A percentile compares a stretch with the other conserved stretches of the same genome.
Evolutionary conservation across 208 protist genomes (phyloP).

Genomic region (Acanthamoeba healyi): DNA sequence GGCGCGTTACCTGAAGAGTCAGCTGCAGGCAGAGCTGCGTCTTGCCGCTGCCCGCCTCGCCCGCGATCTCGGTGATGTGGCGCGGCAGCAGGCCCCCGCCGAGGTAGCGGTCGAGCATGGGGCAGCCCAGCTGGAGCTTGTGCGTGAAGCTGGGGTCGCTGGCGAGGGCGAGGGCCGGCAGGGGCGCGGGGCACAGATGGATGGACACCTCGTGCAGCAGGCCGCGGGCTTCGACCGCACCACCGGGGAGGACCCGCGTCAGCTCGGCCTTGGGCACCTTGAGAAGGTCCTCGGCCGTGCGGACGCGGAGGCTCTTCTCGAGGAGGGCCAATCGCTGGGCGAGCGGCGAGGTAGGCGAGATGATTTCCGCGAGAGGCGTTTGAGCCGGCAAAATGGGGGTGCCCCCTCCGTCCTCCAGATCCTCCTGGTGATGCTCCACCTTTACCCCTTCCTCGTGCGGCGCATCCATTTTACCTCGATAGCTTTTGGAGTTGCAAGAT

Average conservation of each 20-base stretch:
- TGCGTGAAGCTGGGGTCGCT: not conserved
- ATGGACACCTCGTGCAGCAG: constrained; percentile 43
- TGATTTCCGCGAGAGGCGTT: not conserved
- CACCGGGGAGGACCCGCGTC: not conserved
- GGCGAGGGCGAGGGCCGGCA: not conserved
- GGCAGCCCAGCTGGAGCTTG: constrained; percentile 77
- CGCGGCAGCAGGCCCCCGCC: constrained; percentile 81
- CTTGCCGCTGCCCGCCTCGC: constrained; percentile 85
- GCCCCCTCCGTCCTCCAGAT: not conserved
- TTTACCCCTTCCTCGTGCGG: not conserved
- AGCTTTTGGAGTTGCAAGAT: not conserved
- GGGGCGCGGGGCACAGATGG: not conserved
- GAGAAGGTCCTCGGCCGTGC: constrained; percentile 54
- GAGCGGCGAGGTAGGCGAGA: not conserved
- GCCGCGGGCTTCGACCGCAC: not conserved
- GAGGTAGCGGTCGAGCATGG: constrained; percentile 76
- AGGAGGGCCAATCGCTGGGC: not conserved
- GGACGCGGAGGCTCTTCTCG: not conserved
- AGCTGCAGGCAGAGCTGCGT: constrained; percentile 85
- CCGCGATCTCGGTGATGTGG: constrained; percentile 85
- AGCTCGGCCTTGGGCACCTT: constrained; percentile 24
- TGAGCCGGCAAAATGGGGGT: not conserved
- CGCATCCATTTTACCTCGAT: not conserved
- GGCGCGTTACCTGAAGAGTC: constrained; percentile 70
- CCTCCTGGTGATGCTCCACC: not conserved